phyloP scores from a whole-genome alignment of 2,329 filamentous ascomycete species.

The Nothophaeocryptopus gaeumannii region DNA sequence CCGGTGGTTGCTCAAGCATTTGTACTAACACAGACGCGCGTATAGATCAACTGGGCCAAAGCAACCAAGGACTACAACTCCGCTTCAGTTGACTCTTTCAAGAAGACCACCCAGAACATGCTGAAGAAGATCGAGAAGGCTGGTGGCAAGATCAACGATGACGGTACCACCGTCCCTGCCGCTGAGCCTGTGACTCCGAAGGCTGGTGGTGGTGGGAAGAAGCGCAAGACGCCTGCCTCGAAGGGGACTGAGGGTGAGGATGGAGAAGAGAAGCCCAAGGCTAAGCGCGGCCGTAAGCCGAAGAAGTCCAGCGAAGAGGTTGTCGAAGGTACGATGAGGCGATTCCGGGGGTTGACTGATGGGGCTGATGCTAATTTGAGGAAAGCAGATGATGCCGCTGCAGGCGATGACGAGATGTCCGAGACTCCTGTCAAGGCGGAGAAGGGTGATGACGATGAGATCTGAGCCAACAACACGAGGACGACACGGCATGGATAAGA shows the following conservation, averaged over 20 bases:
- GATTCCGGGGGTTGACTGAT: no score
- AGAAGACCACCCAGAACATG: slow-evolving; percentile 17
- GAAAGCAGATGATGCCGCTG: no score
- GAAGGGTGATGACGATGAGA: no score
- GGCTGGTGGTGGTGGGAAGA: slow-evolving; percentile 17
- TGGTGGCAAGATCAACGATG: slow-evolving; percentile 19
- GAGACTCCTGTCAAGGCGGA: no score
- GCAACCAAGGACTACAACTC: slow-evolving; percentile 29
- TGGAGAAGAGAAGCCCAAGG: slow-evolving; percentile 28
- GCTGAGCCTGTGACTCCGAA: slow-evolving; percentile 1
- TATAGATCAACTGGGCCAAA: slow-evolving; percentile 30
- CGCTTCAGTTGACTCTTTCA: slow-evolving; percentile 28
- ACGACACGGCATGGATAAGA: no score
- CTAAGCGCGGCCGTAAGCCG: slow-evolving; percentile 36
- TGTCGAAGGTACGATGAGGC: no score
- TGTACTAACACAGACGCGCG: slow-evolving; percentile 3
- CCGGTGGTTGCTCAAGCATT: background rate
- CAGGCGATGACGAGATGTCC: no score
- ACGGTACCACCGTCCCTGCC: background rate
- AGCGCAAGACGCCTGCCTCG: slow-evolving; percentile 28
- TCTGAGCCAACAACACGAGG: no score
- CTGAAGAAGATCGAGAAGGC: slow-evolving; percentile 32
- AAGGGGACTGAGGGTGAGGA: background rate
- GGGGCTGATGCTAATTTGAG: no score
- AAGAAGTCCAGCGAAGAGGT: no score